These are phyloP conservation scores for Rhododendron williamsianum DNA, from an alignment of 148 eudicot species.

Conservation along the genomic window DNA sequence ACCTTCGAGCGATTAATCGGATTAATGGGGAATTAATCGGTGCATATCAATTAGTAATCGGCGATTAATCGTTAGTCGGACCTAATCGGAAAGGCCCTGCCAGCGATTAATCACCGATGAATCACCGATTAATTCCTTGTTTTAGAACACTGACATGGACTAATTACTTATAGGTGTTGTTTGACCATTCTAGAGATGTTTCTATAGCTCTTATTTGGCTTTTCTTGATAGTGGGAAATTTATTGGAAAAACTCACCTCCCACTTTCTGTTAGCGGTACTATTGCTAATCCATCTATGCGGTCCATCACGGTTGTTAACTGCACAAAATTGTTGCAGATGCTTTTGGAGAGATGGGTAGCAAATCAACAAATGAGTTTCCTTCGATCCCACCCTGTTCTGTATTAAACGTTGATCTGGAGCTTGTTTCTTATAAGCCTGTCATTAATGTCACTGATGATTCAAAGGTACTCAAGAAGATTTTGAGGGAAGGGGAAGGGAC, in stretches of 20 bases:
- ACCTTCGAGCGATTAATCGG: no score
- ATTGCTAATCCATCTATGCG: background rate
- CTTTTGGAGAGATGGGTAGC: conserved; percentile 32
- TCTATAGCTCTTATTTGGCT: background rate
- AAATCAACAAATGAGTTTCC: conserved; percentile 20
- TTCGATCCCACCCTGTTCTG: conserved; percentile 37
- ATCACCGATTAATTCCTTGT: no score
- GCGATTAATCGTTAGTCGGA: no score
- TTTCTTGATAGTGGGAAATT: background rate
- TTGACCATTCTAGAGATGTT: background rate
- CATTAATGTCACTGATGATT: conserved; percentile 51
- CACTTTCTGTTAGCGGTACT: background rate
- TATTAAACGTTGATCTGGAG: conserved; percentile 34
- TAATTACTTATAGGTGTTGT: background rate
- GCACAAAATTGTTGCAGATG: conserved; percentile 38
- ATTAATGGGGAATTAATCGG: no score
- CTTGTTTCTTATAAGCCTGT: conserved; percentile 50
- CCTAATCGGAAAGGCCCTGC: no score
- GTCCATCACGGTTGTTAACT: background rate
- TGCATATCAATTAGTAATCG: no score
- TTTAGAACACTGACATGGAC: background rate
- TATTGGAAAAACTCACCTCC: background rate
- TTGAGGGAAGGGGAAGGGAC: conserved; percentile 51
- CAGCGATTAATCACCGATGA: no score
- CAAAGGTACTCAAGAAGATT: conserved; percentile 53